phyloP scores from a whole-genome alignment of 352 stramenopile genomes.

The Peronospora destructor region DNA sequence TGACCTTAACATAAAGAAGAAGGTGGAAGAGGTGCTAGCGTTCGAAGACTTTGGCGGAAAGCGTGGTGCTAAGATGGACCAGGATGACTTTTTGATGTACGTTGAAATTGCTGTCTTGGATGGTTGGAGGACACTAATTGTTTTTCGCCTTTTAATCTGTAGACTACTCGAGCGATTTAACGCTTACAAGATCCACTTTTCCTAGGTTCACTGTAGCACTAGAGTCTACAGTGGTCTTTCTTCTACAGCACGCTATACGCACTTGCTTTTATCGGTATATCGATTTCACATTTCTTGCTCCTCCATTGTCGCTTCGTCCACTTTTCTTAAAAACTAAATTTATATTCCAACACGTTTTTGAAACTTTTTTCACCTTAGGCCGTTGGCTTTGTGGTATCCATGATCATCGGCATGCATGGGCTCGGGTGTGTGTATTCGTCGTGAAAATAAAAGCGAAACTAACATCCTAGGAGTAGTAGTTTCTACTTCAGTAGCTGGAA shows the following conservation, averaged over 20 bases:
- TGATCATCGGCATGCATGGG: not conserved
- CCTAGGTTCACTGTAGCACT: slow-evolving; percentile 31
- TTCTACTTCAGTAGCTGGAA: not conserved
- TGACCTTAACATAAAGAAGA: slow-evolving; percentile 86
- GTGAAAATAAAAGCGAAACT: slow-evolving; percentile 35
- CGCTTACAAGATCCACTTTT: slow-evolving; percentile 95
- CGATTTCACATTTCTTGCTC: slow-evolving; percentile 19
- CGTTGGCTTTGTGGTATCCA: slow-evolving; percentile 9
- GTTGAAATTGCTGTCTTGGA: slow-evolving; percentile 9
- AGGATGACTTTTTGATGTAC: slow-evolving; percentile 96
- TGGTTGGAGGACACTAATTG: not conserved
- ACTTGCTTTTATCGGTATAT: slow-evolving; percentile 24
- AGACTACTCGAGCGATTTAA: slow-evolving; percentile 95
- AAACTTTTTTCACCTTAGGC: not conserved
- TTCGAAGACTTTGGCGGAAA: slow-evolving; percentile 83
- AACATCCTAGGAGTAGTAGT: slow-evolving; percentile 8
- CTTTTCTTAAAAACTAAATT: slow-evolving; percentile 13
- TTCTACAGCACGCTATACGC: not conserved
- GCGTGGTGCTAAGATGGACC: slow-evolving; percentile 93
- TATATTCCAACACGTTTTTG: too few relatives aligned
- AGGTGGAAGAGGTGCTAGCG: slow-evolving; percentile 92
- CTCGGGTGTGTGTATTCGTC: too few relatives aligned
- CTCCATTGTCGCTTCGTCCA: too few relatives aligned
- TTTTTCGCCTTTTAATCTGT: slow-evolving; percentile 6
- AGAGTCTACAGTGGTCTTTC: slow-evolving; percentile 1